phyloP scores from a whole-genome alignment of 371 early-diverging fungal genomes.

The Rhizomucor miehei region DNA sequence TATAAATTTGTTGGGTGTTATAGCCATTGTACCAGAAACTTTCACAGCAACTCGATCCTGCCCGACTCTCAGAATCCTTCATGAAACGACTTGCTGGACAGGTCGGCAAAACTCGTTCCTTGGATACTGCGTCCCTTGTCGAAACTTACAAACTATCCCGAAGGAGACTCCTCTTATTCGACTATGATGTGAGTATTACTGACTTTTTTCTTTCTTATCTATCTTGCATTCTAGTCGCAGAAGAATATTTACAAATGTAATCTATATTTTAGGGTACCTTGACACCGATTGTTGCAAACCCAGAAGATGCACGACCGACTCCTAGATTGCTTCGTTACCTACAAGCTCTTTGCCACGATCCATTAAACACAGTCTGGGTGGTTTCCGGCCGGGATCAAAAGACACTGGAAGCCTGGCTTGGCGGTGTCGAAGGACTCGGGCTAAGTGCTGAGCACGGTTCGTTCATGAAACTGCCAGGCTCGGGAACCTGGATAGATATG shows the following conservation, averaged over 20 bases:
- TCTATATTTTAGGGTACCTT: slow-evolving; percentile 70
- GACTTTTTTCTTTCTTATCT: background rate
- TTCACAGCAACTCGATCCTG: too few species aligned
- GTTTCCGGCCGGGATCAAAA: slow-evolving; percentile 82
- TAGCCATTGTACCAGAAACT: too few species aligned
- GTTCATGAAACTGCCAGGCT: slow-evolving; percentile 84
- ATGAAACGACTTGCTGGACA: too few species aligned
- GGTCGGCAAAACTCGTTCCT: slow-evolving; percentile 72
- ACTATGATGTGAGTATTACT: slow-evolving; percentile 68
- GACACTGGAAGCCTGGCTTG: slow-evolving; percentile 66
- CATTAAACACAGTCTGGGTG: slow-evolving; percentile 83
- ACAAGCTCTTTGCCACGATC: slow-evolving; percentile 62
- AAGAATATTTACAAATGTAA: too few species aligned
- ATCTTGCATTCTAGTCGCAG: too few species aligned
- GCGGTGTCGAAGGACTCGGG: slow-evolving; percentile 73
- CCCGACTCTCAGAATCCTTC: too few species aligned
- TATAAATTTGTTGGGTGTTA: too few species aligned
- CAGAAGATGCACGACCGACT: slow-evolving; percentile 71
- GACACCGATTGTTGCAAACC: slow-evolving; percentile 73
- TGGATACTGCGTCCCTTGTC: slow-evolving; percentile 32
- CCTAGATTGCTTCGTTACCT: slow-evolving; percentile 64
- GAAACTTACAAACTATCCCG: slow-evolving; percentile 1
- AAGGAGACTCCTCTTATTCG: slow-evolving; percentile 72
- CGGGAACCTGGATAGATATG: slow-evolving; percentile 80
- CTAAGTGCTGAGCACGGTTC: slow-evolving; percentile 62